These are phyloP conservation scores for Williopsis jadinii DNA, from an alignment of 1,139 yeast genomes.

Conservation along the genomic window DNA sequence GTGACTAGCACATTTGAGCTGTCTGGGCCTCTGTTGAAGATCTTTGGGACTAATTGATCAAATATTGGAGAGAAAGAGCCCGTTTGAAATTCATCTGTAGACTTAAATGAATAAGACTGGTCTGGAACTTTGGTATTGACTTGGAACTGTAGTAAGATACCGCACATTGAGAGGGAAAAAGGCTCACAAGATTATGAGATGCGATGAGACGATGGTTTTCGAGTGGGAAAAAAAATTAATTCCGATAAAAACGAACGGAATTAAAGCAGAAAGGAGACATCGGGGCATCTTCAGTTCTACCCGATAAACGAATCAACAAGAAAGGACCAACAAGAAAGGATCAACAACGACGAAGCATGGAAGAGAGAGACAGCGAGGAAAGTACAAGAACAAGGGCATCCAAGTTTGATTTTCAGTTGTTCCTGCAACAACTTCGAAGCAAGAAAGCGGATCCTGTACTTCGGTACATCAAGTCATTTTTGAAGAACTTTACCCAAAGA, in stretches of 20 bases:
- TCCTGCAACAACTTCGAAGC: conserved; percentile 62
- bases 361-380: too few relatives aligned
- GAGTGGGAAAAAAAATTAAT: too few relatives aligned
- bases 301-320: too few relatives aligned
- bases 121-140: too few relatives aligned
- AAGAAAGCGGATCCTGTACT: conserved; percentile 86
- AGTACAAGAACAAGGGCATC: conserved; percentile 1
- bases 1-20: conserved; percentile 24
- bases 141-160: neutral
- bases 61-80: conserved; percentile 10
- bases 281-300: too few relatives aligned
- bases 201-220: too few relatives aligned
- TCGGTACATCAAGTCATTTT: conserved; percentile 73
- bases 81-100: neutral
- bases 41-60: conserved; percentile 33
- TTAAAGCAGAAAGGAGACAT: neutral
- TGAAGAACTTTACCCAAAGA: conserved; percentile 59
- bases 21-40: conserved; percentile 53
- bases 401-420: conserved; percentile 72
- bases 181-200: too few relatives aligned
- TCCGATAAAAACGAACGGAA: neutral
- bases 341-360: too few relatives aligned
- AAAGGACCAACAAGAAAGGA: too few relatives aligned
- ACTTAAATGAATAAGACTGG: too few relatives aligned
- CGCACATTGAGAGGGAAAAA: neutral